phyloP scores from a whole-genome alignment of 1,284 basidiomycete species.

The Cutaneotrichosporon sp. region DNA sequence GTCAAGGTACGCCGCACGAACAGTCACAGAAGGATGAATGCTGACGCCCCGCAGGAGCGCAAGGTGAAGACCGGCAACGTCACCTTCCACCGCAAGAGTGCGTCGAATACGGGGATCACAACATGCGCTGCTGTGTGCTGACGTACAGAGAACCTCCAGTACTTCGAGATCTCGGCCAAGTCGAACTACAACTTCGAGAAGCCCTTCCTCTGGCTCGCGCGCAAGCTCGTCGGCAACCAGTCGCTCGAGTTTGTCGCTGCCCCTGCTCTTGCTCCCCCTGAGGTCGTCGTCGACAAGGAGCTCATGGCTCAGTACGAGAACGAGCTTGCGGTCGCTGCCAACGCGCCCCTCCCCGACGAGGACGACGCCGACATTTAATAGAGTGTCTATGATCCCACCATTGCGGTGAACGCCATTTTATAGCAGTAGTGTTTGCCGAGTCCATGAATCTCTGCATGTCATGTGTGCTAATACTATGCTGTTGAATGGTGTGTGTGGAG shows the following conservation, averaged over 20 bases:
- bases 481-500: constrained; percentile 9
- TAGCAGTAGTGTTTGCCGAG: constrained; percentile 24
- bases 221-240: constrained; percentile 94
- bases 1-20: constrained; percentile 71
- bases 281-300: constrained; percentile 77
- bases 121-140: constrained; percentile 9
- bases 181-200: constrained; percentile 99
- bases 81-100: constrained; percentile 98
- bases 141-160: constrained; percentile 82
- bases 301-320: constrained; percentile 80
- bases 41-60: constrained; percentile 68
- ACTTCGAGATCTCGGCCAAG: constrained; percentile 99
- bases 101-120: constrained; percentile 15
- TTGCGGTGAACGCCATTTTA: constrained; percentile 12
- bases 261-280: constrained; percentile 91
- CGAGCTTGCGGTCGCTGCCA: constrained; percentile 64
- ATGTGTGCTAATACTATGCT: constrained; percentile 15
- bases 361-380: constrained; percentile 51
- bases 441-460: constrained; percentile 31
- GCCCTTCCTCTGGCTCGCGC: constrained; percentile 98
- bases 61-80: constrained; percentile 99
- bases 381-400: constrained; percentile 13
- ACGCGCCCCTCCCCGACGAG: constrained; percentile 54
- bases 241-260: constrained; percentile 93
- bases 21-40: background rate